Evolutionary conservation across 2,329 filamentous ascomycete genomes (phyloP), one percentile per base, ranked within the genome.

Genomic region (Plenodomus tracheiphilus): DNA sequence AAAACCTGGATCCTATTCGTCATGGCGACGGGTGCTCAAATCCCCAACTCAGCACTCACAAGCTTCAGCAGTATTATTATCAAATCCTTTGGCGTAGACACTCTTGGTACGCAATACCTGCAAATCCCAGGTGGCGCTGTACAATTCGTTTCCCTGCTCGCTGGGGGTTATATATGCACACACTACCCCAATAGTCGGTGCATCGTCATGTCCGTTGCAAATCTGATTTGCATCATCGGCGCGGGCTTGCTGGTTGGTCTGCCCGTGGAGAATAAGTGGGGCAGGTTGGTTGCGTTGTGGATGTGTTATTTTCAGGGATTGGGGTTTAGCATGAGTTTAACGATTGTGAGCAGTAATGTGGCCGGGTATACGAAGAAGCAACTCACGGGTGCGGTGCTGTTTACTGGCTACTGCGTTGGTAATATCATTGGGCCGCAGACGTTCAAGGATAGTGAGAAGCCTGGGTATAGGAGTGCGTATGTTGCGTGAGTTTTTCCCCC

Each of bases 1-100:
- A 74, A 70, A 59, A 65, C 72, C 3, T 63, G 73, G 48, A 62
- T 68, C 25, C 38, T 75, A 13, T 64, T 65, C 25, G 45, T 68
- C 19, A 69, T 70, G 65, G 65, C 79, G 1, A 70, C 77, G 15
- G 80, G 77, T 0, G 80, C 81, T 0, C 80, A 84, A 53, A 73
- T 84, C 1, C 81, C 81, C 0, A 85, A 84, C 46, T 76, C 79
- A 0, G 81, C 81, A 0, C 61, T 84, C 34, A 84, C 82, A 0
- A 81, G 74, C 51, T 79, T 80, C 54, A 75, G 72, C 1, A 77
- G 75, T 10, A 70, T 80, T 16, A 77, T 80, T 43, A 73, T 81
- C 43, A 68, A 69, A n/a, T 76, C 75, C 88, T 74, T 97, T 89
- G 17, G 89, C 89, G 61, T 97, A 96, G 75, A 97, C 85, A 39